These are phyloP conservation scores for Debaryomycetaceae sp. DNA, from an alignment of 1,139 yeast genomes.

Conservation along the genomic window DNA sequence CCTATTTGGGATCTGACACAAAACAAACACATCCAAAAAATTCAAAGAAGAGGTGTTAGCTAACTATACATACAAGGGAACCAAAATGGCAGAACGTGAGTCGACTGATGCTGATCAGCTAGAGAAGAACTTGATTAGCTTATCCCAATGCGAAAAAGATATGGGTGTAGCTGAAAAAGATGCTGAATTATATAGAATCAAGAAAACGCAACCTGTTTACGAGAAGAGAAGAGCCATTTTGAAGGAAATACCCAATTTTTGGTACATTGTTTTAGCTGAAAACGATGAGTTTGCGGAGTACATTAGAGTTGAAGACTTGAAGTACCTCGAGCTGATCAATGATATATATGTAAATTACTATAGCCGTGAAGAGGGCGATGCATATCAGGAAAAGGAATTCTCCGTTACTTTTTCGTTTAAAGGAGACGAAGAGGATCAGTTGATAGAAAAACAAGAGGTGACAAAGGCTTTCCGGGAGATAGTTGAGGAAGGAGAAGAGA, in stretches of 20 bases:
- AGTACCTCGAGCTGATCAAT: constrained; percentile 57
- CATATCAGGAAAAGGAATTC: constrained; percentile 46
- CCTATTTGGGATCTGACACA: not conserved
- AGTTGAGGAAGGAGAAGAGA: constrained; percentile 51
- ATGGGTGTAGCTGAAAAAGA: constrained; percentile 57
- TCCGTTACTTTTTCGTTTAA: constrained; percentile 53
- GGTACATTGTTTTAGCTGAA: constrained; percentile 75
- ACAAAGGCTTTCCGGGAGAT: constrained; percentile 48
- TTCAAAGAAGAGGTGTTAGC: no score
- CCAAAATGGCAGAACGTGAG: constrained; percentile 6
- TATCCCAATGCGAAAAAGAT: constrained; percentile 55
- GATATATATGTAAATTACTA: constrained; percentile 56
- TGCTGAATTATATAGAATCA: constrained; percentile 48
- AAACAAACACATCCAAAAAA: not conserved
- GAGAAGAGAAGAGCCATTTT: constrained; percentile 45
- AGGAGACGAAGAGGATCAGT: constrained; percentile 27
- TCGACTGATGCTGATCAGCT: constrained; percentile 5
- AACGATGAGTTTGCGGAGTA: constrained; percentile 75
- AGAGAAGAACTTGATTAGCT: constrained; percentile 19
- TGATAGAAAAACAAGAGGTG: constrained; percentile 49
- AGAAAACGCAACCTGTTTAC: constrained; percentile 50
- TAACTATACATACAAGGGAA: not conserved
- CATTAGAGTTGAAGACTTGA: constrained; percentile 63
- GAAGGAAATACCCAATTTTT: constrained; percentile 56
- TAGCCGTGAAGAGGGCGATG: constrained; percentile 25